Evolutionary conservation across 2,329 filamentous ascomycete genomes (phyloP), one percentile per base, ranked within the genome.

Genomic region (Hymenoscyphus fructigenus): DNA sequence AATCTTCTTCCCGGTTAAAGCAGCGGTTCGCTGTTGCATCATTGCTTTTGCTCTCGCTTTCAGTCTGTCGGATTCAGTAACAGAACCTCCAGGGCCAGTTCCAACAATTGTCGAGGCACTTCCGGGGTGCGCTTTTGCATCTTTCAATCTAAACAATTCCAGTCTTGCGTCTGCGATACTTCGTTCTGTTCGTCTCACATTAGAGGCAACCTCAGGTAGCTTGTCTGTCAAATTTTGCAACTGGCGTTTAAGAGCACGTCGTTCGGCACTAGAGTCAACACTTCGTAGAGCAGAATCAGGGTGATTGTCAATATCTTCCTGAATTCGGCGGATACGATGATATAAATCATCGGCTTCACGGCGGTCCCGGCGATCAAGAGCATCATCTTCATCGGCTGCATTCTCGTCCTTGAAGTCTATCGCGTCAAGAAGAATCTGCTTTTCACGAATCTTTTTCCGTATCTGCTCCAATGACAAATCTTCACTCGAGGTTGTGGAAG

Each of bases 11-110:
- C 95, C 95, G 26, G 93, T 92, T 68, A 99, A 81, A 20, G 95
- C 94, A 63, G 95, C 95, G 70, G 95, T 93, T 66, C 95, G 90
- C 74, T 97, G 93, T 79, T 98, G 94, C 95, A 99, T 99, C 88
- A 97, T 96, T 47, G 94, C 94, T 79, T 93, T 96, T 36, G 95
- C 94, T 71, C 93, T 88, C 41, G 95, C 95, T 81, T 97, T 98
- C 70, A 98, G 86, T 62, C 94, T 88, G 78, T 99, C 95, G 3
- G 92, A 91, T 78, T 99, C 95, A 0, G 95, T 99, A 53, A 99
- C 87, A 56, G 87, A 80, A 61, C 95, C 95, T 55, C 94, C 94
- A 65, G 93, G 94, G 10, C 95, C 95, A 67, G 94, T 98, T 57
- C 95, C 95, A 65, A 98, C 87, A 68, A 99, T 92, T 34, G 88